These are phyloP conservation scores for Perkinsus chesapeaki DNA, from an alignment of 169 alveolate species.

Conservation along the genomic window DNA sequence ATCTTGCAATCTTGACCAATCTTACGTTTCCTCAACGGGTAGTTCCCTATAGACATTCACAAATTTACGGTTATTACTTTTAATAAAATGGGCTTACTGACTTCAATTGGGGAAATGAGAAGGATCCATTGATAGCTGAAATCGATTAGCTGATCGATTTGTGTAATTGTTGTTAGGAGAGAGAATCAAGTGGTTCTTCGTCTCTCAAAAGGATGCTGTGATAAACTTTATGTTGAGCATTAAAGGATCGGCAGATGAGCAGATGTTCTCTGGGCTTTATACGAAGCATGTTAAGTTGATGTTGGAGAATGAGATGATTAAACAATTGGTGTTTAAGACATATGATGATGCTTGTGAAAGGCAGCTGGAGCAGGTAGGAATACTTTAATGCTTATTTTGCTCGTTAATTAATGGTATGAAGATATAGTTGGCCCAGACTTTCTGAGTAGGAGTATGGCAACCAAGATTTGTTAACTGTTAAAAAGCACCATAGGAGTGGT, in stretches of 20 bases:
- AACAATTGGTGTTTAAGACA: slow-evolving; percentile 29
- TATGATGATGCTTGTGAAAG: slow-evolving; percentile 16
- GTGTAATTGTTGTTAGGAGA: background rate
- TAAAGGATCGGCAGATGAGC: slow-evolving; percentile 32
- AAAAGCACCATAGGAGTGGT: too few relatives aligned
- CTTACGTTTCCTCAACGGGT: background rate
- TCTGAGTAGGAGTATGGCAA: background rate
- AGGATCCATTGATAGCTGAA: too few relatives aligned
- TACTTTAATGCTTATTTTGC: too few relatives aligned
- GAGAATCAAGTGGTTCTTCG: slow-evolving; percentile 38
- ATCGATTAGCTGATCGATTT: too few relatives aligned
- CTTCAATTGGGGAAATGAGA: background rate
- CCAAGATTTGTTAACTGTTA: background rate
- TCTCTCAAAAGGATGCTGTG: slow-evolving; percentile 29
- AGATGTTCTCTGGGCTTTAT: background rate
- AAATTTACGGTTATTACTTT: too few relatives aligned
- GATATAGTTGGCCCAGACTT: too few relatives aligned
- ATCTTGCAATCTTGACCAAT: background rate
- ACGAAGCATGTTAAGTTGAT: slow-evolving; percentile 26
- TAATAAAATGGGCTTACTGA: too few relatives aligned
- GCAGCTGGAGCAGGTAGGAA: background rate
- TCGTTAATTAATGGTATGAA: too few relatives aligned
- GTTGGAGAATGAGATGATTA: slow-evolving; percentile 33
- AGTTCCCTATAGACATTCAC: too few relatives aligned
- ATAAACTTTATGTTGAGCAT: slow-evolving; percentile 27